Evolutionary conservation across 768 basidiomycete genomes (phyloP), one percentile per base, ranked within the genome.

Genomic region (Coprinellus micaceus): DNA sequence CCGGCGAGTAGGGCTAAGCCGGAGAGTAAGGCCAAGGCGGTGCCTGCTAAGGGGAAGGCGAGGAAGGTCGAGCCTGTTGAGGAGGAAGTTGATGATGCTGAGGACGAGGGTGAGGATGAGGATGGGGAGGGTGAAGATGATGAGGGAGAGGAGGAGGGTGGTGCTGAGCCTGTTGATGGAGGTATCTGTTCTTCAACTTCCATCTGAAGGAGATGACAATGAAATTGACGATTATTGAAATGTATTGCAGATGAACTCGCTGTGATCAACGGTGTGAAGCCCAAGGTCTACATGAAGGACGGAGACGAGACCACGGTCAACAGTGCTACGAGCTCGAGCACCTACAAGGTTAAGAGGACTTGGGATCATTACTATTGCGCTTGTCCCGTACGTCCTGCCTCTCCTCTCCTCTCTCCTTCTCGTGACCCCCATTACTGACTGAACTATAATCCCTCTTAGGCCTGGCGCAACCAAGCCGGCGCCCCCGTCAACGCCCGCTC

Each of bases 181-280:
- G n/a, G 15, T 54, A 43, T 5, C 17, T 45, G 19, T 13, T 13
- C 6, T 33, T 33, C 33, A 33, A 33, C 33, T 33, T 13, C 33
- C 33, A 6, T 33, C 33, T 33, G 53, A 51, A 43, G 48, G 19
- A 21, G 61, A 58, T 37, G 62, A 60, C 24, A 9, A 52, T 47
- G 59, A 39, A 1, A 45, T 36, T 28, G 21, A 19, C 21, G 59
- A 59, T n/a, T n/a, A 33, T 33, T 13, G 33, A 6, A 33, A 33
- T 33, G 13, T 13, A 33, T 33, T 33, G 13, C 33, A 33, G 65
- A 76, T 55, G 73, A 69, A 29, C 67, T 77, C 12, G 70, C 71
- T 25, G 69, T 67, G 40, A 76, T 78, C 28, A 68, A 71, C 59
- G 77, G 77, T 12, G 52, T 72, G 39, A 74, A 73, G 59, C 77